A percentile compares a stretch with the other conserved stretches of the same genome.
phyloP scores from a whole-genome alignment of 371 early-diverging fungal species.

The Haplosporangium sp. region DNA sequence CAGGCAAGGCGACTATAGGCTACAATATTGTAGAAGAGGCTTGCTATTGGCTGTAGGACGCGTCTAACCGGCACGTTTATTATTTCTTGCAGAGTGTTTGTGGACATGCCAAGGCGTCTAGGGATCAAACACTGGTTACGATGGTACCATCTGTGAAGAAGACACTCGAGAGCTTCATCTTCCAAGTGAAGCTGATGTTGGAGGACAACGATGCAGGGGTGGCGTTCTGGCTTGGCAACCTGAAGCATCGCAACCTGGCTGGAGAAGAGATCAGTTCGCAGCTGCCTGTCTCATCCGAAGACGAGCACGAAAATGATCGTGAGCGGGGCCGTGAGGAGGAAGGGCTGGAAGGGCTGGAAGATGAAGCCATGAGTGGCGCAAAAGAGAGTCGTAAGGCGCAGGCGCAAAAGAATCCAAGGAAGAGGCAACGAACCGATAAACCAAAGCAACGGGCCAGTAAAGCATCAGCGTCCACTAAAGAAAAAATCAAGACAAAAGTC shows the following conservation, averaged over 20 bases:
- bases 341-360: slow-evolving; percentile 9
- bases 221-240: slow-evolving; percentile 70
- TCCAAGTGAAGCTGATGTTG: slow-evolving; percentile 80
- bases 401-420: background rate
- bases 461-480: background rate
- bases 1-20: slow-evolving; percentile 28
- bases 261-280: slow-evolving; percentile 82
- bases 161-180: slow-evolving; percentile 79
- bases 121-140: slow-evolving; percentile 67
- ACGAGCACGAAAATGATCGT: slow-evolving; percentile 19
- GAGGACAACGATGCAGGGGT: slow-evolving; percentile 72
- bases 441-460: background rate
- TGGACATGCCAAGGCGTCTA: slow-evolving; percentile 79
- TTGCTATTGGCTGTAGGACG: background rate
- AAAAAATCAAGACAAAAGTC: background rate
- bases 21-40: background rate
- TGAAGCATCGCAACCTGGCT: slow-evolving; percentile 78
- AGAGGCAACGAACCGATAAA: background rate
- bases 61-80: background rate
- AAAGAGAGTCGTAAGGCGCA: background rate
- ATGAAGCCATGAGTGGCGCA: background rate
- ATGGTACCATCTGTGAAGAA: slow-evolving; percentile 80
- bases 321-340: slow-evolving; percentile 16
- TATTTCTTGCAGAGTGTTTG: slow-evolving; percentile 70
- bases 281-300: slow-evolving; percentile 58